A percentile compares a stretch with the other conserved stretches of the same genome.
phyloP scores from a whole-genome alignment of 2,329 filamentous ascomycete species.

The Pseudonectria buxi region DNA sequence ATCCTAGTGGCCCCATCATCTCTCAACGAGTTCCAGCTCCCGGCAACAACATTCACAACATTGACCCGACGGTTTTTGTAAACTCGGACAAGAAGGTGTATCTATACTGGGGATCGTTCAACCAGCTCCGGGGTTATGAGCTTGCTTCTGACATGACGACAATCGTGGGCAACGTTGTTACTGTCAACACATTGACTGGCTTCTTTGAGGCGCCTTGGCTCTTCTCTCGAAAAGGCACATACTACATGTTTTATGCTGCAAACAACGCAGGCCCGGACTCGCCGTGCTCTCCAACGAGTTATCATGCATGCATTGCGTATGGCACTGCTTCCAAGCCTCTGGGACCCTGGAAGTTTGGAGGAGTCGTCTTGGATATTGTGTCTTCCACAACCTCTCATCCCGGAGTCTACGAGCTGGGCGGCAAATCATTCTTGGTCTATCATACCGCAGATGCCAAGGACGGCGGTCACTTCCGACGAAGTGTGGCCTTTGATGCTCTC shows the following conservation, averaged over 20 bases:
- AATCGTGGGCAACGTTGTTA: constrained; percentile 15
- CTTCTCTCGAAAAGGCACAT: constrained; percentile 27
- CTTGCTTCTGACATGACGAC: constrained; percentile 32
- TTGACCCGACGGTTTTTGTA: constrained; percentile 32
- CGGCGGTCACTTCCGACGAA: constrained; percentile 31
- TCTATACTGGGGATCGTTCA: constrained; percentile 34
- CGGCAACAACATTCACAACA: constrained; percentile 32
- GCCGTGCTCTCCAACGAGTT: constrained; percentile 31
- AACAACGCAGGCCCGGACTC: constrained; percentile 31
- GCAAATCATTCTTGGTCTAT: constrained; percentile 27
- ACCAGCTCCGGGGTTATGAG: constrained; percentile 27
- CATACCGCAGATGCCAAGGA: constrained; percentile 29
- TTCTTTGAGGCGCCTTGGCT: constrained; percentile 35
- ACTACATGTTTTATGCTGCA: constrained; percentile 34
- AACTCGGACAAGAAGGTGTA: constrained; percentile 30
- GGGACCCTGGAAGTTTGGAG: constrained; percentile 30
- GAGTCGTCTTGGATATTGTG: constrained; percentile 28
- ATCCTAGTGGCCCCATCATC: constrained; percentile 29
- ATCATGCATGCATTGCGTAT: constrained; percentile 33
- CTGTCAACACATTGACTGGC: constrained; percentile 22
- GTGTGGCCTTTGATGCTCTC: constrained; percentile 28
- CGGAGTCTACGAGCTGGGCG: constrained; percentile 24
- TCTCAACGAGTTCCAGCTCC: constrained; percentile 25
- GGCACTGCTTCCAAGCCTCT: constrained; percentile 27
- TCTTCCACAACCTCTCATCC: constrained; percentile 32